phyloP scores from a whole-genome alignment of 1,284 basidiomycete genomes.

The Schizopora paradoxa region DNA sequence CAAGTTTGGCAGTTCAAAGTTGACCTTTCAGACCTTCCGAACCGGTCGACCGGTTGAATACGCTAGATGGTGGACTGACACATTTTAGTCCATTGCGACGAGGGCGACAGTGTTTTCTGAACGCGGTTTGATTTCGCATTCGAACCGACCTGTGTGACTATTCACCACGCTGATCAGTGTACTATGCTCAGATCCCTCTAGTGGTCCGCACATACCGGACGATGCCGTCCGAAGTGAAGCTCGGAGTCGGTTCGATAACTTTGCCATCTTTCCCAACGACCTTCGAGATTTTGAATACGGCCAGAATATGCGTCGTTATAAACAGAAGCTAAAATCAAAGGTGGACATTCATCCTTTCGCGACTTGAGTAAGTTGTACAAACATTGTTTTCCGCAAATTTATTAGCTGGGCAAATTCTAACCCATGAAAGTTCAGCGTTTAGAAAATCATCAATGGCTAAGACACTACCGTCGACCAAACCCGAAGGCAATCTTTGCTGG shows the following conservation, averaged over 20 bases:
- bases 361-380: not conserved
- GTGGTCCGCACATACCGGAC: no score
- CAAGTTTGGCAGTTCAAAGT: no score
- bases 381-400: constrained; percentile 1
- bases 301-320: constrained; percentile 16
- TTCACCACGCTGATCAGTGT: no score
- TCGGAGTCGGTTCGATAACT: no score
- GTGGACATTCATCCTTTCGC: no score
- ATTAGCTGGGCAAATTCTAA: not conserved
- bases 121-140: constrained; percentile 16
- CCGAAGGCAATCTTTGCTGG: constrained; percentile 1
- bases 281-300: constrained; percentile 18
- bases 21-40: no score
- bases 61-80: no score
- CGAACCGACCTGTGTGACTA: constrained; percentile 17
- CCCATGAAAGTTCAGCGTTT: constrained; percentile 2
- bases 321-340: constrained; percentile 15
- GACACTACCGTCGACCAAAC: constrained; percentile 1
- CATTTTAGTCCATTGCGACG: no score
- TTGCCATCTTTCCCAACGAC: constrained; percentile 13
- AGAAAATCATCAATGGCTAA: not conserved
- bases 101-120: constrained; percentile 1
- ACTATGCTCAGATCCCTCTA: no score
- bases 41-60: no score
- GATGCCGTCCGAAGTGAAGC: no score